Evolutionary conservation across 179 eudicot species (phyloP).

Genomic region (Silene noctiflora): DNA sequence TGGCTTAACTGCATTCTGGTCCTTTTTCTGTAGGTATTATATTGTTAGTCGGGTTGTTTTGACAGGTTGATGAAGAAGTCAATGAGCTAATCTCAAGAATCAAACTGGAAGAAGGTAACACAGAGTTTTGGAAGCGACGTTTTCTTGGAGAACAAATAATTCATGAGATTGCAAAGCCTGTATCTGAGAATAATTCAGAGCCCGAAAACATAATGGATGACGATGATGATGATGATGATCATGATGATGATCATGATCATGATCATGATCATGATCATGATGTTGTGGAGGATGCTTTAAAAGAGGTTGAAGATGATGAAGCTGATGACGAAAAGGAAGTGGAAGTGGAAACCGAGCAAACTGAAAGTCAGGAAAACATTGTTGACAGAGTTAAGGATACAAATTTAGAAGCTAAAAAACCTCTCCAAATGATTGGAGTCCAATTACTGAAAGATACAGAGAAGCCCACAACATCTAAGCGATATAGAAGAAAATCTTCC

Average conservation of each 20-base stretch:
- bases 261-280: slow-evolving; percentile 54
- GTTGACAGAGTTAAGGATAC: slow-evolving; percentile 66
- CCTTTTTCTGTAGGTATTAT: slow-evolving; percentile 11
- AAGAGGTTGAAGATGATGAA: slow-evolving; percentile 78
- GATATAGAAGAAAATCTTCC: slow-evolving; percentile 53
- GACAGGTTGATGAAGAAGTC: slow-evolving; percentile 87
- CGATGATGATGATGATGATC: slow-evolving; percentile 55
- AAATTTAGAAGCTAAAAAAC: slow-evolving; percentile 70
- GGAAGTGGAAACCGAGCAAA: slow-evolving; percentile 38
- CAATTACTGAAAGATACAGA: slow-evolving; percentile 78
- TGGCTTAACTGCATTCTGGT: slow-evolving; percentile 1
- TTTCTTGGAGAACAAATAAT: slow-evolving; percentile 80
- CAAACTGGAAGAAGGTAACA: slow-evolving; percentile 86
- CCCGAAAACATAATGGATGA: slow-evolving; percentile 53
- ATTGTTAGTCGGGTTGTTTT: slow-evolving; percentile 9
- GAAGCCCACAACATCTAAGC: slow-evolving; percentile 51
- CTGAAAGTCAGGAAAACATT: slow-evolving; percentile 31
- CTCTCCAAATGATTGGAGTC: slow-evolving; percentile 93
- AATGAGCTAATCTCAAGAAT: slow-evolving; percentile 88
- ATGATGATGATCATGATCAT: slow-evolving; percentile 54
- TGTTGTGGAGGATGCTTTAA: slow-evolving; percentile 48
- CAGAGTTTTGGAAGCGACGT: slow-evolving; percentile 95
- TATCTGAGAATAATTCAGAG: slow-evolving; percentile 40
- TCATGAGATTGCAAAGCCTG: slow-evolving; percentile 41
- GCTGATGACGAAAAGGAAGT: slow-evolving; percentile 72